These are phyloP conservation scores for Fusarium acutatum DNA, from an alignment of 2,329 filamentous ascomycete species.

Conservation along the genomic window DNA sequence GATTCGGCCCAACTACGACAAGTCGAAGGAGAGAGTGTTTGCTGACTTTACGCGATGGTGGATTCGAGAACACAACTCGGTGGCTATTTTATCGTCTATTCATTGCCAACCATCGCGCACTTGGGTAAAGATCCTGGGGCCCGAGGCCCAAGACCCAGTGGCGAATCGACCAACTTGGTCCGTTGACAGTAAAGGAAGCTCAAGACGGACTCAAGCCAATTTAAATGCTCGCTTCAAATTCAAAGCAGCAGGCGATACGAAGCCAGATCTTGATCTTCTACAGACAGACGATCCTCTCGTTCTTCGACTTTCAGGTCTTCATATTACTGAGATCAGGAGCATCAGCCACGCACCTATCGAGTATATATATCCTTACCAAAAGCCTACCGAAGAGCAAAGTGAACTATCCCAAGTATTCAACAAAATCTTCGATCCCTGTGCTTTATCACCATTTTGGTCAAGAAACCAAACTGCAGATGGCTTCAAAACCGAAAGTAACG, in stretches of 20 bases:
- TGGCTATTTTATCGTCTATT: slow-evolving; percentile 12
- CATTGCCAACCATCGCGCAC: slow-evolving; percentile 24
- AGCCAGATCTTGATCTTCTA: slow-evolving; percentile 1
- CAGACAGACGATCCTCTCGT: not conserved
- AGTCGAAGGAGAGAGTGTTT: slow-evolving; percentile 15
- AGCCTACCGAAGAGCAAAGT: not conserved
- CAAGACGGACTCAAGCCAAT: slow-evolving; percentile 13
- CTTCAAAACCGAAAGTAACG: not conserved
- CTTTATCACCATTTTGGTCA: slow-evolving; percentile 15
- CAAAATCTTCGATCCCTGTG: slow-evolving; percentile 23
- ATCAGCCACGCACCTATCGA: slow-evolving; percentile 19
- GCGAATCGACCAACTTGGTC: slow-evolving; percentile 13
- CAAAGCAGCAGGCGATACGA: slow-evolving; percentile 1
- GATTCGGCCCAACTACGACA: slow-evolving; percentile 28
- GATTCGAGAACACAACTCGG: slow-evolving; percentile 14
- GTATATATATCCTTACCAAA: slow-evolving; percentile 12
- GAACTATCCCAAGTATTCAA: slow-evolving; percentile 11
- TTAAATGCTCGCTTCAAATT: slow-evolving; percentile 15
- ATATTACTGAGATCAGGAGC: not conserved
- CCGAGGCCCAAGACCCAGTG: fast-evolving
- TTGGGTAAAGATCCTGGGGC: slow-evolving; percentile 4
- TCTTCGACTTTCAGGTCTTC: not conserved
- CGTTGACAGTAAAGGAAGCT: slow-evolving; percentile 5
- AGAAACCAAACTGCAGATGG: not conserved
- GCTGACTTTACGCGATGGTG: slow-evolving; percentile 33